These are phyloP conservation scores for Persicaria maculosa DNA, from an alignment of 148 eudicot genomes.

Conservation along the genomic window DNA sequence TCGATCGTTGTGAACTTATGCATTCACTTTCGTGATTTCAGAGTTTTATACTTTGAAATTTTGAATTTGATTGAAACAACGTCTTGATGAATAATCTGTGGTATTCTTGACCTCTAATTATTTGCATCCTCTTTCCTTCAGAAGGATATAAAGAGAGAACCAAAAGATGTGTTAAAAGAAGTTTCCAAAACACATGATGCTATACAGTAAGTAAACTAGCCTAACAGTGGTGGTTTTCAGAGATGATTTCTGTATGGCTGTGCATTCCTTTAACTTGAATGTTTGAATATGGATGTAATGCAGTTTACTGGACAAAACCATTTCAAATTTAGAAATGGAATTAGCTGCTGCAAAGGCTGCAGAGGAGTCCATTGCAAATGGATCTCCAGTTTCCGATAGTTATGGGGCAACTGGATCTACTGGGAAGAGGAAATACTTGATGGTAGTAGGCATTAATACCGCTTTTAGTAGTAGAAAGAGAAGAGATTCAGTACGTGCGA, in stretches of 20 bases:
- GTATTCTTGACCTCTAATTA: neutral
- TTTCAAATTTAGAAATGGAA: conserved; percentile 87
- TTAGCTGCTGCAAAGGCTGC: conserved; percentile 88
- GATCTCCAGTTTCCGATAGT: conserved; percentile 49
- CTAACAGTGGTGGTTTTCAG: neutral
- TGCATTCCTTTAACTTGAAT: neutral
- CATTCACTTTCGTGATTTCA: neutral
- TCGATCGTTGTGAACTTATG: neutral
- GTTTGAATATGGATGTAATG: conserved; percentile 11
- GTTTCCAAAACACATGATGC: conserved; percentile 13
- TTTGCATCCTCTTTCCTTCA: neutral
- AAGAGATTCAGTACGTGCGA: conserved; percentile 89
- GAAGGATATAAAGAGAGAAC: conserved; percentile 12
- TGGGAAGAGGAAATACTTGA: conserved; percentile 63
- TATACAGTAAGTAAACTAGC: conserved; percentile 10
- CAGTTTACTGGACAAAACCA: conserved; percentile 77
- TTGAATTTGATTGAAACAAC: neutral
- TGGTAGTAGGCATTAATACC: conserved; percentile 85
- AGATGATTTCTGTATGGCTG: neutral
- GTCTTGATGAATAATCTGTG: neutral
- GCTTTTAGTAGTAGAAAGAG: conserved; percentile 92
- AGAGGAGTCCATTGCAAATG: conserved; percentile 68
- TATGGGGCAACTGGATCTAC: conserved; percentile 27
- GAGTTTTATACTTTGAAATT: neutral
- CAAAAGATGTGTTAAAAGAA: conserved; percentile 10